These are phyloP conservation scores for Penicillium coprophilum DNA, from an alignment of 495 filamentous ascomycete genomes.

Conservation along the genomic window DNA sequence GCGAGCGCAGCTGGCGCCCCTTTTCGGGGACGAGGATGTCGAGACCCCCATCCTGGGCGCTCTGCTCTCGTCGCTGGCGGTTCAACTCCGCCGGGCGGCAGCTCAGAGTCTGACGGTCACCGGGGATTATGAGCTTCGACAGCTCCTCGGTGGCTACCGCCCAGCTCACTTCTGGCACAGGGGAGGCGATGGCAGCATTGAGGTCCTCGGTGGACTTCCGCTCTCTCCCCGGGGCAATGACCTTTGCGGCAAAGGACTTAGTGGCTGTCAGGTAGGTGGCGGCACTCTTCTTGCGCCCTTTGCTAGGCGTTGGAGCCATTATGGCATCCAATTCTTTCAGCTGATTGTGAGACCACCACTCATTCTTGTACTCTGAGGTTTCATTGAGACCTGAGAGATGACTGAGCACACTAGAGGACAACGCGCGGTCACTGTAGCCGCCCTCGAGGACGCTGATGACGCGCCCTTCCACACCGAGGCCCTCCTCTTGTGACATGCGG, in stretches of 20 bases:
- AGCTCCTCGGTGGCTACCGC: constrained; percentile 76
- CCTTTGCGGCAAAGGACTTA: constrained; percentile 74
- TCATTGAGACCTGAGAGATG: constrained; percentile 77
- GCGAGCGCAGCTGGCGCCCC: constrained; percentile 2
- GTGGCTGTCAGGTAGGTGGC: constrained; percentile 75
- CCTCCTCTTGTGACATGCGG: constrained; percentile 76
- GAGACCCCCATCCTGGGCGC: not conserved
- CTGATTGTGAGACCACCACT: constrained; percentile 72
- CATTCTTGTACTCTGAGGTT: constrained; percentile 18
- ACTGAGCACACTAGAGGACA: constrained; percentile 83
- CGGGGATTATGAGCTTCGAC: constrained; percentile 78
- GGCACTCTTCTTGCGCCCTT: constrained; percentile 50
- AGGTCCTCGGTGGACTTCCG: constrained; percentile 44
- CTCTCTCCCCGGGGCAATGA: constrained; percentile 57
- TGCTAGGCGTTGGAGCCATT: constrained; percentile 51
- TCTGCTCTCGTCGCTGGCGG: constrained; percentile 4
- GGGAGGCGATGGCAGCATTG: constrained; percentile 52
- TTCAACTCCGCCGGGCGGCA: constrained; percentile 69
- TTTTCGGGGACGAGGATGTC: not conserved
- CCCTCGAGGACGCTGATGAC: constrained; percentile 93
- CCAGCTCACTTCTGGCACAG: constrained; percentile 77
- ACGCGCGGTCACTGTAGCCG: constrained; percentile 88
- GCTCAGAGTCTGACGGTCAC: constrained; percentile 66
- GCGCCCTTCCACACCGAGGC: constrained; percentile 72
- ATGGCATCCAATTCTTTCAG: constrained; percentile 64